phyloP scores from a whole-genome alignment of 352 stramenopile species.

The Phytopythium delawarense region DNA sequence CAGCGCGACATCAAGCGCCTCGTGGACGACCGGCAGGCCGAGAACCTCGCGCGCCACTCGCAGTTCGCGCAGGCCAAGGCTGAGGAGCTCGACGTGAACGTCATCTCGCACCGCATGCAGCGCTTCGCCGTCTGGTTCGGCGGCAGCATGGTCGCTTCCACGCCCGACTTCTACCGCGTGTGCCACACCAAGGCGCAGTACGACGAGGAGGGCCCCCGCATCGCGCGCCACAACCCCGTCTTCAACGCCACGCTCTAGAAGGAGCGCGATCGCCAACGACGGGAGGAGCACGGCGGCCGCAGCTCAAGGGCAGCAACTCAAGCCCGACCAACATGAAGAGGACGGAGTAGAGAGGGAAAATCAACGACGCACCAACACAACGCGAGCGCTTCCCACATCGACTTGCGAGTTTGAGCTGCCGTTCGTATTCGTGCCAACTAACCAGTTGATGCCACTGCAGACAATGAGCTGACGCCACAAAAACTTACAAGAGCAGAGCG shows the following conservation, averaged over 20 bases:
- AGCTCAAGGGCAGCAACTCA: background rate
- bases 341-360: background rate
- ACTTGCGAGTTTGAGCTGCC: background rate
- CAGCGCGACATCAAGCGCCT: conserved; percentile 94
- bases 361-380: background rate
- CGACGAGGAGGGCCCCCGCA: conserved; percentile 94
- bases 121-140: conserved; percentile 95
- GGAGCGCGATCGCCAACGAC: background rate
- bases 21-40: conserved; percentile 87
- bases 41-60: conserved; percentile 80
- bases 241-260: conserved; percentile 92
- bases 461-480: background rate
- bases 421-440: background rate
- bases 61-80: conserved; percentile 62
- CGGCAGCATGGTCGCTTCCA: conserved; percentile 92
- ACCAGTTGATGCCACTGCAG: background rate
- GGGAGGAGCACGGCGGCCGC: too few species aligned
- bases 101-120: conserved; percentile 94
- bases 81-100: conserved; percentile 90
- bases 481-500: background rate
- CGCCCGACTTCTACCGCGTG: conserved; percentile 92
- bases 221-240: conserved; percentile 93
- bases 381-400: background rate
- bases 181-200: conserved; percentile 97
- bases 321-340: background rate